phyloP scores from a whole-genome alignment of 176 grass and related monocot genomes.

The Panicum miliaceum region DNA sequence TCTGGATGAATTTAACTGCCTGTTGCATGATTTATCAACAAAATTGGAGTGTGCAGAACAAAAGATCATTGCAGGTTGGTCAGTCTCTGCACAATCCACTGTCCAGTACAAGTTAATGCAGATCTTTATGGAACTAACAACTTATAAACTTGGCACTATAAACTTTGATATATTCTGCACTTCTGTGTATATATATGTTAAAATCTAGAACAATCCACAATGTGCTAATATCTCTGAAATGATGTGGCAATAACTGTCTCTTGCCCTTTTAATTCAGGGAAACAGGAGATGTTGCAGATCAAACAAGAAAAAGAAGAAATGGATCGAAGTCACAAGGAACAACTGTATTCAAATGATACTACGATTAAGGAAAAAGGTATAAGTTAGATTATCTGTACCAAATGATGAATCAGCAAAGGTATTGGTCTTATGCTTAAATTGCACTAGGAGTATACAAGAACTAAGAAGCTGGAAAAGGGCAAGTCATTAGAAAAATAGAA shows the following conservation, averaged over 20 bases:
- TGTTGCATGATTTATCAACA: constrained; percentile 59
- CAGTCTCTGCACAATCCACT: neutral
- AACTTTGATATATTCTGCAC: constrained; percentile 18
- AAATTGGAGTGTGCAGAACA: constrained; percentile 67
- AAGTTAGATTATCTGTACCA: constrained; percentile 38
- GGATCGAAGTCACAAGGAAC: constrained; percentile 60
- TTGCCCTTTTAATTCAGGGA: constrained; percentile 53
- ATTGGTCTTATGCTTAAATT: constrained; percentile 11
- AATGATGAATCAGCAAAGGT: constrained; percentile 8
- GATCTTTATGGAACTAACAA: constrained; percentile 1
- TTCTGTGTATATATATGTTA: neutral
- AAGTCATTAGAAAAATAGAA: constrained; percentile 40
- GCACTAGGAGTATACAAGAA: constrained; percentile 3
- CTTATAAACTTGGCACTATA: neutral
- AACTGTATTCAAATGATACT: constrained; percentile 54
- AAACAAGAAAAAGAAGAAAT: constrained; percentile 87
- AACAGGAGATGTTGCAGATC: constrained; percentile 68
- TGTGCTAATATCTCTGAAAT: constrained; percentile 26
- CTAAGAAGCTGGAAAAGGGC: neutral
- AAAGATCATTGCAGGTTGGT: constrained; percentile 67
- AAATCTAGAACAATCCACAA: constrained; percentile 5
- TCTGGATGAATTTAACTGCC: constrained; percentile 68
- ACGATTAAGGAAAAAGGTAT: constrained; percentile 79
- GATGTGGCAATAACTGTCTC: neutral
- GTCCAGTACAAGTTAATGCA: constrained; percentile 22